Conservation (phyloP, 805 yeast genomes). For the Schizosaccharomyces cryophilus region DNA sequence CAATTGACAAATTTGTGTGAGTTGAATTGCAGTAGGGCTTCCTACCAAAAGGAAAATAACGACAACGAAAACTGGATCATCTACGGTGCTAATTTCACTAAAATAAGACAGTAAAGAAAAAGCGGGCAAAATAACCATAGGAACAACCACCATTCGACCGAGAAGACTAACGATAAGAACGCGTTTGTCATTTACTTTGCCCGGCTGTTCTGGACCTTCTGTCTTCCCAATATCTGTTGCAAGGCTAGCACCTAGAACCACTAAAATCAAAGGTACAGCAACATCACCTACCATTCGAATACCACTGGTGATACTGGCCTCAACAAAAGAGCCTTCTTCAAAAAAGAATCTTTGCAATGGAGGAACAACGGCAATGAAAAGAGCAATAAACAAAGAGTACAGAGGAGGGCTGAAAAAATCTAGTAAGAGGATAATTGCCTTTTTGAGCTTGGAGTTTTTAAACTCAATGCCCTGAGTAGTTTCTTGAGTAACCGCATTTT, state of each 20-base stretch:
- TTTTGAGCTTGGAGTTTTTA: not conserved
- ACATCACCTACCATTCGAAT: slow-evolving; percentile 30
- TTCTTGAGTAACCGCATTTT: not conserved
- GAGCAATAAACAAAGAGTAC: slow-evolving; percentile 36
- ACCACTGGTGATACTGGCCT: slow-evolving; percentile 28
- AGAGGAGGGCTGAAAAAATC: slow-evolving; percentile 18
- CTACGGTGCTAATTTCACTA: slow-evolving; percentile 22
- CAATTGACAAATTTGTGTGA: slow-evolving; percentile 38
- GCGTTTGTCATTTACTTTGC: slow-evolving; percentile 16
- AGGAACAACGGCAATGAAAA: slow-evolving; percentile 34
- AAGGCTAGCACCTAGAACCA: slow-evolving; percentile 36
- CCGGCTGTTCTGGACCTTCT: slow-evolving; percentile 8
- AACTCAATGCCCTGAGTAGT: not conserved
- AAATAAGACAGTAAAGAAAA: slow-evolving; percentile 29
- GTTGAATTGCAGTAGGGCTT: slow-evolving; percentile 45
- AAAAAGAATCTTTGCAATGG: slow-evolving; percentile 23
- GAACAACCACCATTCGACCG: slow-evolving; percentile 38
- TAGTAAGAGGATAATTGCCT: not conserved
- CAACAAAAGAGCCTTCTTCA: slow-evolving; percentile 21
- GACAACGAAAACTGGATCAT: slow-evolving; percentile 35
- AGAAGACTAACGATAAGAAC: slow-evolving; percentile 29
- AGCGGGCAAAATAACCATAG: slow-evolving; percentile 27
- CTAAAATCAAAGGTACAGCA: slow-evolving; percentile 35
- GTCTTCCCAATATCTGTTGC: slow-evolving; percentile 29
- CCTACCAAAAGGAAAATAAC: slow-evolving; percentile 34